phyloP scores from a whole-genome alignment of 2,329 filamentous ascomycete species.

The Aspergillus tubingensis region DNA sequence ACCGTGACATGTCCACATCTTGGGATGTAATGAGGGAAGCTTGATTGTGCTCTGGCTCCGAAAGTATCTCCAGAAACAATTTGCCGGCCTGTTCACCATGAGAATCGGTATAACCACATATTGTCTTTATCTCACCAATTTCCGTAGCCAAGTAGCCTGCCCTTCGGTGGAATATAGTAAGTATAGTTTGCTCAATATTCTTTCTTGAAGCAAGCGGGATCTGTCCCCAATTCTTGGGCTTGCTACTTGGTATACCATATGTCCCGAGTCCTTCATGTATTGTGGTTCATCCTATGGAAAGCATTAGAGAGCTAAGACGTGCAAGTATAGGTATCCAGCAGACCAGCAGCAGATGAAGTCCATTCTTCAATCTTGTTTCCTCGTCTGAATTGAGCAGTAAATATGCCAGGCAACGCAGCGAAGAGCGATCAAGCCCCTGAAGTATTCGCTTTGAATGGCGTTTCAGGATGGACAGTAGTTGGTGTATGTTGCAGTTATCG shows the following conservation, averaged over 20 bases:
- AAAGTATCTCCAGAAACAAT: conserved; percentile 25
- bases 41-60: conserved; percentile 14
- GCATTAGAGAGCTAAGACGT: conserved; percentile 7
- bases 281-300: conserved; percentile 15
- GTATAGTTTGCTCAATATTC: conserved; percentile 6
- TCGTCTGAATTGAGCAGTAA: conserved; percentile 17
- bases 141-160: conserved; percentile 2
- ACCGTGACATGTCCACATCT: conserved; percentile 3
- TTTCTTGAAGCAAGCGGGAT: conserved; percentile 4
- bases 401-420: conserved; percentile 17
- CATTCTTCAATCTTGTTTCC: conserved; percentile 12
- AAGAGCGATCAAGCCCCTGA: conserved; percentile 9
- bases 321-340: neutral
- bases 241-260: conserved; percentile 5
- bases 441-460: neutral
- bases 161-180: conserved; percentile 12
- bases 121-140: conserved; percentile 21
- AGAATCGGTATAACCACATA: conserved; percentile 6
- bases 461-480: conserved; percentile 8
- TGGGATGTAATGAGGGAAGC: neutral
- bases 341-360: conserved; percentile 23
- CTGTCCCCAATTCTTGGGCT: neutral
- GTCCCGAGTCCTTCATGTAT: neutral
- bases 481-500: neutral
- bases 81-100: conserved; percentile 26